Conservation (phyloP, 2,329 filamentous ascomycete genomes). For the Tolypocladium paradoxum region DNA sequence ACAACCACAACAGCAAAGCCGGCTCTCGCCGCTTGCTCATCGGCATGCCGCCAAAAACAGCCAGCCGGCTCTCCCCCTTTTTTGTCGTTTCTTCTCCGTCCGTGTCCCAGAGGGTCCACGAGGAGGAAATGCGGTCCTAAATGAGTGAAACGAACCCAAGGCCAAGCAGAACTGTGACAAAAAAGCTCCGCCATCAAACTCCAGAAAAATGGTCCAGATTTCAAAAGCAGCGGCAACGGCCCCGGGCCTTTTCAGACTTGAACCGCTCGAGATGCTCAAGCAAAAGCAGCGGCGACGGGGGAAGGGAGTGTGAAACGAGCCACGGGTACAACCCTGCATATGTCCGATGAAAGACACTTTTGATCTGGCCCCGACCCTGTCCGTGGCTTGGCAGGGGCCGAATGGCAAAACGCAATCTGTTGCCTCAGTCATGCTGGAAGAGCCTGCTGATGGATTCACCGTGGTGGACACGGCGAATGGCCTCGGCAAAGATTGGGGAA, state of each 20-base stretch:
- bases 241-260: not conserved
- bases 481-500: conserved; percentile 85
- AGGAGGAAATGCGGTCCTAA: not conserved
- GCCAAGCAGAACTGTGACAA: not conserved
- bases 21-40: not conserved
- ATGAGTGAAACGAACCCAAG: not conserved
- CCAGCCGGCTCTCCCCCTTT: not conserved
- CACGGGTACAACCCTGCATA: not conserved
- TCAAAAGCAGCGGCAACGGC: not conserved
- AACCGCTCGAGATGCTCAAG: not conserved
- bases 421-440: conserved; percentile 40
- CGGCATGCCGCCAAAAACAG: not conserved
- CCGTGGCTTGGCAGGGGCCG: not conserved
- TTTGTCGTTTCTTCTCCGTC: not conserved
- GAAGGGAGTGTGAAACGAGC: not conserved
- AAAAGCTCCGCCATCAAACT: not conserved
- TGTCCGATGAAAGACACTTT: not conserved
- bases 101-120: not conserved
- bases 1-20: not conserved
- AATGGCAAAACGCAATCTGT: not conserved
- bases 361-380: not conserved
- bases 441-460: conserved; percentile 95
- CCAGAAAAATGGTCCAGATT: not conserved
- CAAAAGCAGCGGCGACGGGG: not conserved
- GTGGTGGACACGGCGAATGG: conserved; percentile 91